Conservation (phyloP, 2,329 filamentous ascomycete genomes). For the Ploettnerulaceae sp. region DNA sequence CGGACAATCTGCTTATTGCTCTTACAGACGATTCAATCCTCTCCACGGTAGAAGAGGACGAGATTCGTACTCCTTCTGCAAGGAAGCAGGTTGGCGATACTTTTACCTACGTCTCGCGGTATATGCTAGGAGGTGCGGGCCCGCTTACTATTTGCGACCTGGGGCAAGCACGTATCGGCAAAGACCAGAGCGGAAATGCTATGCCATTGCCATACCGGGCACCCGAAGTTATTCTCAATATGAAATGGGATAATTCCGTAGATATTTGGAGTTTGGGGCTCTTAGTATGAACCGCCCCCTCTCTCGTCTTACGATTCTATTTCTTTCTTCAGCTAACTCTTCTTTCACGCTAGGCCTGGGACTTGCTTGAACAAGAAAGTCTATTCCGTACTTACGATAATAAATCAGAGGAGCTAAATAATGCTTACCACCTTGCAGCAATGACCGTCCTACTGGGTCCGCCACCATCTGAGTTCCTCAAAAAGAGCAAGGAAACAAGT, state of each 20-base stretch:
- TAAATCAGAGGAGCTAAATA: conserved; percentile 15
- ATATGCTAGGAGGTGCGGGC: conserved; percentile 15
- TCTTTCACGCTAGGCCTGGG: conserved; percentile 17
- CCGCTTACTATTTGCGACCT: conserved; percentile 16
- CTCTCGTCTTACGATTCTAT: neutral
- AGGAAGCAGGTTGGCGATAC: conserved; percentile 16
- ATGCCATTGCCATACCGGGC: conserved; percentile 29
- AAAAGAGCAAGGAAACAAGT: conserved; percentile 18
- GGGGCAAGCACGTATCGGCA: conserved; percentile 16
- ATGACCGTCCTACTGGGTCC: conserved; percentile 21
- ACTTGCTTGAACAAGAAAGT: conserved; percentile 18
- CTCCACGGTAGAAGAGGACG: conserved; percentile 17
- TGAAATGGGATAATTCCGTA: conserved; percentile 33
- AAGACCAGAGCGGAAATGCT: conserved; percentile 6
- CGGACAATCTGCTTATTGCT: conserved; percentile 18
- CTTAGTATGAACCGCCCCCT: conserved; percentile 26
- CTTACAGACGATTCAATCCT: conserved; percentile 16
- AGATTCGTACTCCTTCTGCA: conserved; percentile 13
- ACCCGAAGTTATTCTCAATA: conserved; percentile 36
- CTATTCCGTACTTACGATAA: conserved; percentile 18
- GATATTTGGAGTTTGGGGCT: conserved; percentile 36
- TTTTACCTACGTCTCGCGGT: conserved; percentile 13
- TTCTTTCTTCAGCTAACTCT: conserved; percentile 11
- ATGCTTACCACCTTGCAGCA: conserved; percentile 15
- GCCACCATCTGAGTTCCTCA: conserved; percentile 19